These are phyloP conservation scores for Nannochloropsis salina DNA, from an alignment of 108 stramenopile genomes.

Conservation along the genomic window DNA sequence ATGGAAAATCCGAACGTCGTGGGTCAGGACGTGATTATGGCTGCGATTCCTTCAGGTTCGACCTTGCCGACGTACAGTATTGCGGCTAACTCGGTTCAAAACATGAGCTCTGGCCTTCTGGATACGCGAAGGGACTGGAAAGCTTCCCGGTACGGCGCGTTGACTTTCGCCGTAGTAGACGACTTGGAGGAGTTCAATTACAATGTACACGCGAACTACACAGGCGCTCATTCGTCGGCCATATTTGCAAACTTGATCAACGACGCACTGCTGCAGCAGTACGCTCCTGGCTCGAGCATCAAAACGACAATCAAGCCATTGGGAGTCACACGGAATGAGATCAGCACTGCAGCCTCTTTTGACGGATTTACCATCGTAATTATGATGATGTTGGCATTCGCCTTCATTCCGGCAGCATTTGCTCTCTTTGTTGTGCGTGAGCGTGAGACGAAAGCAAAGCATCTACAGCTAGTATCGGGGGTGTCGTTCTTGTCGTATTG, in stretches of 20 bases:
- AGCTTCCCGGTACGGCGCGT: neutral
- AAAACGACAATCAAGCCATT: conserved; percentile 29
- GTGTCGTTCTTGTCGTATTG: conserved; percentile 82
- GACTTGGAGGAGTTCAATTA: conserved; percentile 23
- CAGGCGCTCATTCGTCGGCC: conserved; percentile 33
- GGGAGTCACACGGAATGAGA: conserved; percentile 33
- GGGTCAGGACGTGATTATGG: neutral
- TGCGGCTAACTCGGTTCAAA: neutral
- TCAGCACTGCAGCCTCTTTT: neutral
- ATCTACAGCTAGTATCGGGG: conserved; percentile 67
- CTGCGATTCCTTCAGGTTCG: neutral
- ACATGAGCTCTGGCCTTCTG: neutral
- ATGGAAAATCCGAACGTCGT: neutral
- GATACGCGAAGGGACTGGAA: neutral
- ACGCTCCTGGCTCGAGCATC: neutral
- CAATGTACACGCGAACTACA: conserved; percentile 43
- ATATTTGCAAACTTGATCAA: conserved; percentile 30
- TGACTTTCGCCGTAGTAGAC: conserved; percentile 21
- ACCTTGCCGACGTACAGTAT: neutral
- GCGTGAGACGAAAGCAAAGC: conserved; percentile 88
- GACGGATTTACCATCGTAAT: conserved; percentile 33
- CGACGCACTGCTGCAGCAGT: conserved; percentile 32
- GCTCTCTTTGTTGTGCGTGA: conserved; percentile 89
- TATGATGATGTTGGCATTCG: conserved; percentile 70
- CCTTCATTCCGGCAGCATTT: conserved; percentile 78